phyloP scores from a whole-genome alignment of 305 asterid genomes.

The Fraxinus xanthoxyloides region DNA sequence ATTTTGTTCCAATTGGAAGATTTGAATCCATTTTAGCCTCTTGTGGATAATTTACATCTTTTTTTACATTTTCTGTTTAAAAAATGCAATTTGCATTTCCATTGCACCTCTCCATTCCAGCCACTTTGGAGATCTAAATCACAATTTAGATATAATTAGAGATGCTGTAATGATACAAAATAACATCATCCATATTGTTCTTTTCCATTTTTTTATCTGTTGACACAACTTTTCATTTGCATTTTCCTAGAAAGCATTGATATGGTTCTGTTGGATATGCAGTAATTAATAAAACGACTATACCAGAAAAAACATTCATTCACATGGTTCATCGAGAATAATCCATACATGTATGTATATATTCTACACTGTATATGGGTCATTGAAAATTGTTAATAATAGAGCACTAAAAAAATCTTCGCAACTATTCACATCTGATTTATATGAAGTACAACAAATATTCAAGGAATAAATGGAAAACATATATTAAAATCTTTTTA shows the following conservation, averaged over 20 bases:
- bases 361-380: slow-evolving; percentile 18
- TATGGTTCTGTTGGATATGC: slow-evolving; percentile 13
- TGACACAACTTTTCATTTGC: slow-evolving; percentile 12
- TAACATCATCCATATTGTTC: slow-evolving; percentile 5
- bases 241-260: slow-evolving; percentile 28
- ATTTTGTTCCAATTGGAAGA: background rate
- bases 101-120: background rate
- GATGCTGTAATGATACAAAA: background rate
- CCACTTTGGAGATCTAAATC: background rate
- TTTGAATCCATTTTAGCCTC: background rate
- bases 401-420: background rate
- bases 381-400: slow-evolving; percentile 8
- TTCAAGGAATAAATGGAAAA: slow-evolving; percentile 14
- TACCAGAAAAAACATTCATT: slow-evolving; percentile 22
- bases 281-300: slow-evolving; percentile 21
- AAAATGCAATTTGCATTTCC: background rate
- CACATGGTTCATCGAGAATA: slow-evolving; percentile 14
- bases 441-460: slow-evolving; percentile 22
- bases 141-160: background rate
- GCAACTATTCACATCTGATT: slow-evolving; percentile 8
- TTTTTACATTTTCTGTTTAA: background rate
- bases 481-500: slow-evolving; percentile 5
- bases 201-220: slow-evolving; percentile 5
- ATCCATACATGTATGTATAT: slow-evolving; percentile 13
- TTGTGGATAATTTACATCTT: background rate